phyloP scores from a whole-genome alignment of 805 yeast genomes.

The Barnettozyma californica region DNA sequence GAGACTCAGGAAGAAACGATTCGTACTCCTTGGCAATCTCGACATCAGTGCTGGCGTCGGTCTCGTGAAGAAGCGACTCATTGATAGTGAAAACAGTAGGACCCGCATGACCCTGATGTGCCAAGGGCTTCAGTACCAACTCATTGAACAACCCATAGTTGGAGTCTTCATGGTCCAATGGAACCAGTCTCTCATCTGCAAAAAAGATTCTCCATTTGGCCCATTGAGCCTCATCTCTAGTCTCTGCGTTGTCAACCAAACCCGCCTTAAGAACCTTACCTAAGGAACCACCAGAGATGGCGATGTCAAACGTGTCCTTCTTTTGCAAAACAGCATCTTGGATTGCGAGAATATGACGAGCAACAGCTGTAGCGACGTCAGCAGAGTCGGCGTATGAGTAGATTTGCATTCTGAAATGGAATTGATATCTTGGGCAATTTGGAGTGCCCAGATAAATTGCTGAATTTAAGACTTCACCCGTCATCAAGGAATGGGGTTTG shows the following conservation, averaged over 20 bases:
- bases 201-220: constrained; percentile 75
- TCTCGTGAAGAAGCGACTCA: constrained; percentile 52
- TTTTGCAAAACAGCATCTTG: constrained; percentile 55
- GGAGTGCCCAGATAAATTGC: neutral
- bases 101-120: constrained; percentile 30
- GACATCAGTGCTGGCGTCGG: constrained; percentile 43
- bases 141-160: constrained; percentile 76
- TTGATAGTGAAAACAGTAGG: constrained; percentile 68
- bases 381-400: constrained; percentile 42
- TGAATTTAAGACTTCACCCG: neutral
- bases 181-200: constrained; percentile 88
- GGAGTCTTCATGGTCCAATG: constrained; percentile 76
- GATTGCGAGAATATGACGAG: constrained; percentile 49
- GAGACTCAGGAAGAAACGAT: constrained; percentile 42
- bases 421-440: neutral
- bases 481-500: neutral
- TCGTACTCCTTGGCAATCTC: constrained; percentile 61
- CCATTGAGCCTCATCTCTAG: constrained; percentile 52
- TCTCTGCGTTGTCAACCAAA: constrained; percentile 49
- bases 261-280: constrained; percentile 64
- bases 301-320: constrained; percentile 55
- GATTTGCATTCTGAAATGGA: constrained; percentile 30
- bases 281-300: constrained; percentile 88
- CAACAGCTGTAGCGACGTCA: constrained; percentile 64
- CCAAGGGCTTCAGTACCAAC: constrained; percentile 35